Conservation (phyloP, 495 filamentous ascomycete species). For the Apodospora peruviana region DNA sequence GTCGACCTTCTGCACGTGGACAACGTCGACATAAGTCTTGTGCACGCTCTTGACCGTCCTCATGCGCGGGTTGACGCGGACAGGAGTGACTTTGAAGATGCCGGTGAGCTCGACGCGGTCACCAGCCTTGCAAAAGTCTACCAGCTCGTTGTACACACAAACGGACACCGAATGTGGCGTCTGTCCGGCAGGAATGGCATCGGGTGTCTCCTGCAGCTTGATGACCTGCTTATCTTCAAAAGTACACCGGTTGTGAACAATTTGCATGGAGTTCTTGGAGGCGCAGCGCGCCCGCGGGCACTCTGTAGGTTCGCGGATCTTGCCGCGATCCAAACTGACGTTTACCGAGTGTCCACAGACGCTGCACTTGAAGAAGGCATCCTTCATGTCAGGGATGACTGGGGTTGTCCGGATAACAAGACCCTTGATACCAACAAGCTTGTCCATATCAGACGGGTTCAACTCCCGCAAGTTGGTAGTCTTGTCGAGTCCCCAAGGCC, state of each 20-base stretch:
- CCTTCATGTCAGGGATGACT: constrained; percentile 96
- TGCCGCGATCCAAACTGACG: constrained; percentile 88
- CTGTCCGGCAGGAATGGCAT: constrained; percentile 89
- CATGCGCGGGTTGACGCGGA: constrained; percentile 92
- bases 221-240: constrained; percentile 99
- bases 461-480: constrained; percentile 91
- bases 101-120: constrained; percentile 94
- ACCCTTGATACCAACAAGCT: constrained; percentile 91
- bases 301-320: constrained; percentile 88
- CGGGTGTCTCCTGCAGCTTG: constrained; percentile 96
- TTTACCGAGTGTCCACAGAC: constrained; percentile 86
- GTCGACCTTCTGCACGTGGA: constrained; percentile 96
- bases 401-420: constrained; percentile 94
- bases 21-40: constrained; percentile 94
- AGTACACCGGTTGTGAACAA: constrained; percentile 89
- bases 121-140: constrained; percentile 96
- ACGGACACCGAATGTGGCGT: constrained; percentile 97
- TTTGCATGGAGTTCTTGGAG: constrained; percentile 91
- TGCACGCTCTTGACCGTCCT: constrained; percentile 88
- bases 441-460: constrained; percentile 93
- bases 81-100: constrained; percentile 90
- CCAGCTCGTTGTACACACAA: constrained; percentile 93
- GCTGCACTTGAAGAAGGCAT: constrained; percentile 89
- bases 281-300: constrained; percentile 84
- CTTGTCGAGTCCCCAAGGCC: constrained; percentile 83